Evolutionary conservation across 805 yeast species (phyloP).

Genomic region (Hanseniaspora occidentalis): DNA sequence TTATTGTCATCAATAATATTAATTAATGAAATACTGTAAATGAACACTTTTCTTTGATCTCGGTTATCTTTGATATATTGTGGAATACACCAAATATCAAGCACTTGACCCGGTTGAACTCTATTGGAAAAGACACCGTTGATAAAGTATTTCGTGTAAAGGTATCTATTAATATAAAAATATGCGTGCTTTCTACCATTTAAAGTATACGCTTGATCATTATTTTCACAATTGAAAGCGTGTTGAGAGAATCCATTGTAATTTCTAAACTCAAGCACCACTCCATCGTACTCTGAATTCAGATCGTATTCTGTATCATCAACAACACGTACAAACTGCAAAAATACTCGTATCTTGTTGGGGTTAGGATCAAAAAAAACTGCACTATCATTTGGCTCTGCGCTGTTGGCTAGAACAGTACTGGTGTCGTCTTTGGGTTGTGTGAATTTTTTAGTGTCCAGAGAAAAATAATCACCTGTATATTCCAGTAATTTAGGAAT

Average conservation of each 20-base stretch:
- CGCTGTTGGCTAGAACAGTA: too few species aligned
- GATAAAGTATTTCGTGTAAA: background rate
- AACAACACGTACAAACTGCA: background rate
- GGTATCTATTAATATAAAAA: background rate
- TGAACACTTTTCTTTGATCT: background rate
- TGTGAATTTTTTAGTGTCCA: too few species aligned
- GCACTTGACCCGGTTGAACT: background rate
- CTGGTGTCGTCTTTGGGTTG: too few species aligned
- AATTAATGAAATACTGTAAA: background rate
- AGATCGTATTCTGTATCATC: background rate
- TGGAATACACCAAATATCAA: background rate
- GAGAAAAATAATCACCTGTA: too few species aligned
- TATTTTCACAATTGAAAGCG: background rate
- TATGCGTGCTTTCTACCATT: background rate
- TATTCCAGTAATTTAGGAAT: background rate
- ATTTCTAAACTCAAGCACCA: background rate
- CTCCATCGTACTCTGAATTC: conserved; percentile 9
- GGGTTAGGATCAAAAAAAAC: background rate
- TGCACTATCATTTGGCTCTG: too few species aligned
- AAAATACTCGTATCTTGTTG: background rate
- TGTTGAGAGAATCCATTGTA: background rate
- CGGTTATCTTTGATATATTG: background rate
- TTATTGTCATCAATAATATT: background rate
- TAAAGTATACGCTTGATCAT: background rate
- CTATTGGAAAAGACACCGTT: background rate